Conservation (phyloP, 352 stramenopile species). For the Phytophthora cactorum region DNA sequence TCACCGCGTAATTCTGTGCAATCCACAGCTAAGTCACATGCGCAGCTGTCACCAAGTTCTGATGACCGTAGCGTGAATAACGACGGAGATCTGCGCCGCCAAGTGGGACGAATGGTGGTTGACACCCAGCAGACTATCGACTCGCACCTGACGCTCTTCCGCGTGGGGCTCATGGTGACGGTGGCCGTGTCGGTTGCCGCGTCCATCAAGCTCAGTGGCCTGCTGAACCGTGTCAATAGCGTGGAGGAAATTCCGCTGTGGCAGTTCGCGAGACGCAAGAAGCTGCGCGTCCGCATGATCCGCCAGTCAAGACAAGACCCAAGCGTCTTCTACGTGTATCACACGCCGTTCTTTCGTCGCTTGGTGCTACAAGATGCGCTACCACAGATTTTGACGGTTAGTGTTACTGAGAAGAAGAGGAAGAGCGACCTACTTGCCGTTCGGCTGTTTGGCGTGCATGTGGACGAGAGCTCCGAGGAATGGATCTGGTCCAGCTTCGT, state of each 20-base stretch:
- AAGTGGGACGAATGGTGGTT: slow-evolving; percentile 41
- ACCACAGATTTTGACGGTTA: slow-evolving; percentile 31
- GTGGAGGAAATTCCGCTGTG: slow-evolving; percentile 71
- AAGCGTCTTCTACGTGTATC: slow-evolving; percentile 85
- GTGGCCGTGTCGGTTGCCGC: slow-evolving; percentile 49
- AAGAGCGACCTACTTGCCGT: slow-evolving; percentile 59
- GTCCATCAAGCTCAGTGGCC: slow-evolving; percentile 58
- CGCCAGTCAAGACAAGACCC: slow-evolving; percentile 68
- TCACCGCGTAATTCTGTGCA: background rate
- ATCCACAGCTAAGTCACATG: background rate
- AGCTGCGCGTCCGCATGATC: slow-evolving; percentile 74
- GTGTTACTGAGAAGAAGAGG: slow-evolving; percentile 11
- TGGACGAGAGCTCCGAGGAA: slow-evolving; percentile 72
- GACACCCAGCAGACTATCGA: slow-evolving; percentile 64
- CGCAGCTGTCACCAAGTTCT: background rate
- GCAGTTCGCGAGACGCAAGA: slow-evolving; percentile 72
- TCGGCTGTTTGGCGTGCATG: slow-evolving; percentile 72
- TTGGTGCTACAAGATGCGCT: slow-evolving; percentile 65
- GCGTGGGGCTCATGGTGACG: slow-evolving; percentile 54
- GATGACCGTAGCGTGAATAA: slow-evolving; percentile 4
- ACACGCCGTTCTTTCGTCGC: slow-evolving; percentile 74
- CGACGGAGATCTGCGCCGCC: slow-evolving; percentile 28
- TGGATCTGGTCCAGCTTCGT: slow-evolving; percentile 76
- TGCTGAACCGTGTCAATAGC: slow-evolving; percentile 56
- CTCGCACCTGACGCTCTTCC: slow-evolving; percentile 72